Conservation (phyloP, 306 rosid species). For the Lupinus albus region DNA sequence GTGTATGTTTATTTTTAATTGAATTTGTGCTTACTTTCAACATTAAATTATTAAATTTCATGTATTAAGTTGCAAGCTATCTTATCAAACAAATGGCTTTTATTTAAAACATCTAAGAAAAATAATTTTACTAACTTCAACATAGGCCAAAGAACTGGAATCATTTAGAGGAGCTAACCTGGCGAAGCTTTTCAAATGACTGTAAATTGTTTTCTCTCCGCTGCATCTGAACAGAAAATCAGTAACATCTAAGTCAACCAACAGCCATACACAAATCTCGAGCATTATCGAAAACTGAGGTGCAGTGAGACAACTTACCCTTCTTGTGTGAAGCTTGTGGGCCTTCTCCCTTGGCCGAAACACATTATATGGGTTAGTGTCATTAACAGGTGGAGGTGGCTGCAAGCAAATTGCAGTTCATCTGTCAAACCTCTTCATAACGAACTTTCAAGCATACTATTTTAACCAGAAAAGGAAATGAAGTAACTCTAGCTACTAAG, state of each 20-base stretch:
- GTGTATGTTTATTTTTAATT: constrained; percentile 6
- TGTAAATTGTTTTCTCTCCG: constrained; percentile 97
- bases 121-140: constrained; percentile 28
- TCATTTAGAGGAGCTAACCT: constrained; percentile 54
- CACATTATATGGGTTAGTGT: constrained; percentile 97
- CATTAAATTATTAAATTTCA: neutral
- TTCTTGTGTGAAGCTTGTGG: constrained; percentile 96
- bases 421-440: constrained; percentile 41
- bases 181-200: constrained; percentile 99
- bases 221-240: constrained; percentile 73
- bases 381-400: constrained; percentile 99
- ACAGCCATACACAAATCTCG: neutral
- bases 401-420: constrained; percentile 49
- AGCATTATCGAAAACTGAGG: constrained; percentile 39
- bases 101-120: constrained; percentile 24
- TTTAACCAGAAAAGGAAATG: constrained; percentile 9
- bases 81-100: constrained; percentile 21
- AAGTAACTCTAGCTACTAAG: constrained; percentile 8
- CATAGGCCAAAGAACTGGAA: constrained; percentile 22
- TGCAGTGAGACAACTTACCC: constrained; percentile 60
- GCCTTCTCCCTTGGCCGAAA: constrained; percentile 99
- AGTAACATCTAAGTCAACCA: constrained; percentile 5
- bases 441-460: constrained; percentile 32
- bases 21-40: constrained; percentile 3
- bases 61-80: constrained; percentile 10